Evolutionary conservation across 2,329 filamentous ascomycete species (phyloP).

Genomic region (Colletotrichum destructivum): DNA sequence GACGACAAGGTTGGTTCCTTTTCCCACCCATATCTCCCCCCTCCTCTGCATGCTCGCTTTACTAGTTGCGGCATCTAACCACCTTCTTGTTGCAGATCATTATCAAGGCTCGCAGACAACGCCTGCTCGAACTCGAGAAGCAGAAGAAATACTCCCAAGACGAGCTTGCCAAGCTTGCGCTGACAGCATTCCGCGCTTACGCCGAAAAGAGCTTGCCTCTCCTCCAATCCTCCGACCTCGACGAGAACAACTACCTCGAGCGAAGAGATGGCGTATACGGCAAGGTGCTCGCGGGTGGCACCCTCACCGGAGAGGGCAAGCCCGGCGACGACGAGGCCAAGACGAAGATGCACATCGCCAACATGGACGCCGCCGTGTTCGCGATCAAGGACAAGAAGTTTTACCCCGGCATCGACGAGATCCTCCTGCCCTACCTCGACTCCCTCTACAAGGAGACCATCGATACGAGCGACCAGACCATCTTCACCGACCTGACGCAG

Average conservation of each 20-base stretch:
- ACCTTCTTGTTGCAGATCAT: slow-evolving; percentile 61
- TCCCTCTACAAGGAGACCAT: slow-evolving; percentile 74
- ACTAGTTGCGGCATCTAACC: background rate
- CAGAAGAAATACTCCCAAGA: slow-evolving; percentile 73
- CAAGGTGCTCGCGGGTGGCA: slow-evolving; percentile 68
- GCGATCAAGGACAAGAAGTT: slow-evolving; percentile 65
- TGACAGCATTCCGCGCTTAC: slow-evolving; percentile 70
- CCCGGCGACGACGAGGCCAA: slow-evolving; percentile 87
- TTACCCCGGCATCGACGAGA: slow-evolving; percentile 72
- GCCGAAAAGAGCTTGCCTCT: slow-evolving; percentile 69
- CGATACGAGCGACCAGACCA: slow-evolving; percentile 74
- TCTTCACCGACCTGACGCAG: slow-evolving; percentile 89
- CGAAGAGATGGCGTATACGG: slow-evolving; percentile 69
- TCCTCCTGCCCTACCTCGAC: slow-evolving; percentile 89
- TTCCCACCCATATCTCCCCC: no score
- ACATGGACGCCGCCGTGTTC: slow-evolving; percentile 66
- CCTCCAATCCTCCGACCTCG: slow-evolving; percentile 61
- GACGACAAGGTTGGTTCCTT: slow-evolving; percentile 75
- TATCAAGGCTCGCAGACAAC: slow-evolving; percentile 79
- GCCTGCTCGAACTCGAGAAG: slow-evolving; percentile 83
- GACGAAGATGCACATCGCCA: slow-evolving; percentile 88
- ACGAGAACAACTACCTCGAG: slow-evolving; percentile 65
- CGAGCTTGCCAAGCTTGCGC: slow-evolving; percentile 63
- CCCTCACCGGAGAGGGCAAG: slow-evolving; percentile 69
- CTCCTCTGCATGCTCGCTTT: no score